These are phyloP conservation scores for Vigna angularis DNA, from an alignment of 306 rosid species.

Conservation along the genomic window DNA sequence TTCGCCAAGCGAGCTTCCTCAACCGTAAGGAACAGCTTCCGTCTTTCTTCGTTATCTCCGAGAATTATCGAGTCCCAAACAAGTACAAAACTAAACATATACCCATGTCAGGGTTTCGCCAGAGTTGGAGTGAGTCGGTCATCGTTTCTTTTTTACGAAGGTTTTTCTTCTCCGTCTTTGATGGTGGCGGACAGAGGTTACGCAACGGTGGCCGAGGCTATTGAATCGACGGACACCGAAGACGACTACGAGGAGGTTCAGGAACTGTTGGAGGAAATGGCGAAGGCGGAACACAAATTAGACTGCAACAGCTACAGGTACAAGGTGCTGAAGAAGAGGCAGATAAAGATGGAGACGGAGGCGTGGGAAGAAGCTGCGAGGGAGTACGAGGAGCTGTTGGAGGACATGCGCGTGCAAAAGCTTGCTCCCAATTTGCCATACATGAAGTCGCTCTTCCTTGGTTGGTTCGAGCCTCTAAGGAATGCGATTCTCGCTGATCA, in stretches of 20 bases:
- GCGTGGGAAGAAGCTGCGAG: conserved; percentile 92
- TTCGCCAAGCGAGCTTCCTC: conserved; percentile 62
- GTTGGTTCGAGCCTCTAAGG: conserved; percentile 90
- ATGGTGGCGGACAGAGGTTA: conserved; percentile 45
- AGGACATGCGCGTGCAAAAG: conserved; percentile 87
- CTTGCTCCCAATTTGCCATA: conserved; percentile 93
- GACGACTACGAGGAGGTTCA: conserved; percentile 73
- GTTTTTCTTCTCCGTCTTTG: conserved; percentile 29
- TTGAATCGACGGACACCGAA: conserved; percentile 65
- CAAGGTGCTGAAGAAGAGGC: conserved; percentile 64
- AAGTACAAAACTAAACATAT: neutral
- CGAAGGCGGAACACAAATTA: conserved; percentile 40
- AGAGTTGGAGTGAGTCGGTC: conserved; percentile 49
- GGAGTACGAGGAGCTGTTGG: conserved; percentile 82
- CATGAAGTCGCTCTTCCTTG: conserved; percentile 87
- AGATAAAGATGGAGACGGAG: conserved; percentile 84
- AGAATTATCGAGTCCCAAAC: conserved; percentile 33
- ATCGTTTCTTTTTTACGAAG: conserved; percentile 39
- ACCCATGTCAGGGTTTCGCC: conserved; percentile 26
- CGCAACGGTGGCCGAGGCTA: conserved; percentile 75
- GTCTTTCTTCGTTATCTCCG: conserved; percentile 27
- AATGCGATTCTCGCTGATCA: conserved; percentile 74
- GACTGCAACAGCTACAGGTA: conserved; percentile 54
- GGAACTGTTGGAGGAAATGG: conserved; percentile 54
- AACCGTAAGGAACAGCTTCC: conserved; percentile 29